Conservation (phyloP, 2,329 filamentous ascomycete genomes). For the Alternaria angustiovoidea region DNA sequence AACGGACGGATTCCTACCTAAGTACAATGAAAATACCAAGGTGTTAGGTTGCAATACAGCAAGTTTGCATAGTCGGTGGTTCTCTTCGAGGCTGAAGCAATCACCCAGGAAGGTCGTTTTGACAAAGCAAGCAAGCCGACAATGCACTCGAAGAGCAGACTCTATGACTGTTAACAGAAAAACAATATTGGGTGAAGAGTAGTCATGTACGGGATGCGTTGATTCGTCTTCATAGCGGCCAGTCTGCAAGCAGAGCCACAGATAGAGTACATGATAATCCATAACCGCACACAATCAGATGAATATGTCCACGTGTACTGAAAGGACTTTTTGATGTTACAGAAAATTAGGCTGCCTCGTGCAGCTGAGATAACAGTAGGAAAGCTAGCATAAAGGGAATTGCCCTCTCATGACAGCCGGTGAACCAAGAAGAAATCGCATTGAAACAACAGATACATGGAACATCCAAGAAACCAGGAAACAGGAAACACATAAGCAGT, state of each 20-base stretch:
- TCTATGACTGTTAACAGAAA: background rate
- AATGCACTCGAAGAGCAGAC: background rate
- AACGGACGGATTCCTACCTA: background rate
- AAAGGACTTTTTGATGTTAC: conserved; percentile 3
- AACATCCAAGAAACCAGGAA: conserved; percentile 10
- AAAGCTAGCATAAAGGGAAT: conserved; percentile 5
- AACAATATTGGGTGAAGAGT: background rate
- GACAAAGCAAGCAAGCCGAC: background rate
- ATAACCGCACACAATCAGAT: conserved; percentile 8
- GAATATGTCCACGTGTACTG: conserved; percentile 1
- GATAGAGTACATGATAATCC: conserved; percentile 11
- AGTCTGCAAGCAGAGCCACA: conserved; percentile 1
- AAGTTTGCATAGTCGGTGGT: background rate
- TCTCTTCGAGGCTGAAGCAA: background rate
- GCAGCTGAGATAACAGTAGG: background rate
- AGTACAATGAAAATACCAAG: background rate
- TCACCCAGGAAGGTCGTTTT: background rate
- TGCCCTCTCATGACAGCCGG: background rate
- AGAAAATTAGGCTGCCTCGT: conserved; percentile 5
- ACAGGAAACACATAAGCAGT: conserved; percentile 9
- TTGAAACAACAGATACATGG: conserved; percentile 4
- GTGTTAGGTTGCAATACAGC: background rate
- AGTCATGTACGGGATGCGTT: background rate
- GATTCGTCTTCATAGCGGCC: background rate
- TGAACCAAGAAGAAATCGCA: background rate